Conservation (phyloP, 2,329 filamentous ascomycete species). For the Chalara sp. region DNA sequence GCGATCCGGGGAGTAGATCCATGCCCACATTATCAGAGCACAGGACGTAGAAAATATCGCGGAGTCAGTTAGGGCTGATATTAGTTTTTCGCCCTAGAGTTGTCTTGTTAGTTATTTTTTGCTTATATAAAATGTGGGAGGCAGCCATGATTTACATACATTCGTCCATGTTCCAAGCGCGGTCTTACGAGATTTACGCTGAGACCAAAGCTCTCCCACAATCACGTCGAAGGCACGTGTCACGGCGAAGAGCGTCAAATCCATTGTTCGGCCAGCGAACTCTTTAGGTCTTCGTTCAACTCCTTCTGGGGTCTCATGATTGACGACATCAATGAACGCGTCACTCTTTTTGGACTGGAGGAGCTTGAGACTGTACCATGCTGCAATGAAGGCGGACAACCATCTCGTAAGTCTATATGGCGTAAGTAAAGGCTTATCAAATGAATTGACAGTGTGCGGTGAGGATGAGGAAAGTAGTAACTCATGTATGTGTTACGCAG, state of each 20-base stretch:
- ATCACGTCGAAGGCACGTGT: conserved; percentile 68
- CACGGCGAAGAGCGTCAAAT: conserved; percentile 73
- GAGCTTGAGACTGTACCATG: conserved; percentile 49
- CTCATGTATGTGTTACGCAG: too few relatives aligned
- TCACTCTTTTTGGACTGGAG: conserved; percentile 48
- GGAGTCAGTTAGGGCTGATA: conserved; percentile 52
- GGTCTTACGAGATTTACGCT: conserved; percentile 37
- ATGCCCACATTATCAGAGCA: conserved; percentile 80
- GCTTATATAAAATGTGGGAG: background rate
- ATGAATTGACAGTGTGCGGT: background rate
- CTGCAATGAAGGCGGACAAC: conserved; percentile 50
- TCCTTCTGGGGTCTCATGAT: conserved; percentile 21
- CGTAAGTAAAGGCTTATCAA: conserved; percentile 1
- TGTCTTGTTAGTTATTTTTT: background rate
- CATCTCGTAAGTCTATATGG: conserved; percentile 45
- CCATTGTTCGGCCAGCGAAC: conserved; percentile 66
- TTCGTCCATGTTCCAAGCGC: conserved; percentile 40
- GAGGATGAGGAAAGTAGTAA: too few relatives aligned
- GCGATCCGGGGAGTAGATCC: conserved; percentile 68
- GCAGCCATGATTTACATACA: conserved; percentile 26
- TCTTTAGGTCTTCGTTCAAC: conserved; percentile 23
- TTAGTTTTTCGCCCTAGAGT: conserved; percentile 24
- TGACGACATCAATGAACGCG: conserved; percentile 33
- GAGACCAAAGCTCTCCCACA: conserved; percentile 58
- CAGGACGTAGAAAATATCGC: conserved; percentile 65